These are phyloP conservation scores for Raphanus hybrid DNA, from an alignment of 441 rosid species.

Conservation along the genomic window DNA sequence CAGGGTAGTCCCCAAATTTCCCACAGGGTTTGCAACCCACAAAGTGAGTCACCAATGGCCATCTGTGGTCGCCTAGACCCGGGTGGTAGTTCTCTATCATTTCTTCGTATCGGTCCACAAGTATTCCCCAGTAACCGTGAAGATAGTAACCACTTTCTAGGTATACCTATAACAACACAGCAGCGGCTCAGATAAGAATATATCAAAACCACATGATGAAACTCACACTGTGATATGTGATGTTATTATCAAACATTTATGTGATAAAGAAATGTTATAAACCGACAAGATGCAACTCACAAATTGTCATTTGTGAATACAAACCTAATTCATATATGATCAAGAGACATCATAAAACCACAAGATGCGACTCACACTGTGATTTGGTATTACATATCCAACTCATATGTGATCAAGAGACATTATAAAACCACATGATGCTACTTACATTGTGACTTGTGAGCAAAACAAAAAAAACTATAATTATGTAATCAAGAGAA, in stretches of 20 bases:
- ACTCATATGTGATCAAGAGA: neutral
- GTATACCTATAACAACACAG: slow-evolving; percentile 50
- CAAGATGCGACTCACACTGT: slow-evolving; percentile 1
- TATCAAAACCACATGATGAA: neutral
- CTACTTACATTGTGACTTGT: neutral
- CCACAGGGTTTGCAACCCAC: slow-evolving; percentile 87
- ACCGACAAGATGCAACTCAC: slow-evolving; percentile 16
- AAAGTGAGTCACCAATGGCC: slow-evolving; percentile 97
- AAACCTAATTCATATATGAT: slow-evolving; percentile 2
- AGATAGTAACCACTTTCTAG: slow-evolving; percentile 82
- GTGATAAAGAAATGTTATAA: neutral
- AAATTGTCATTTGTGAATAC: neutral
- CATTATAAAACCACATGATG: neutral
- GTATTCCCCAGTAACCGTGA: slow-evolving; percentile 91
- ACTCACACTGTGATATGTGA: slow-evolving; percentile 7
- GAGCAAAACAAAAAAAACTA: neutral
- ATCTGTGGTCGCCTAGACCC: slow-evolving; percentile 80
- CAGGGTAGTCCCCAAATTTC: slow-evolving; percentile 81
- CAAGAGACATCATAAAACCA: neutral
- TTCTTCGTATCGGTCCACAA: slow-evolving; percentile 85
- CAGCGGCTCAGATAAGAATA: neutral
- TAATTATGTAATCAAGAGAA: neutral
- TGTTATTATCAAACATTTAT: neutral
- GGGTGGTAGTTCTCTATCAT: slow-evolving; percentile 88
- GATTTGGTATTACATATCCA: neutral